A percentile compares a stretch with the other conserved stretches of the same genome.
These are phyloP conservation scores for Diaporthe australafricana DNA, from an alignment of 2,329 filamentous ascomycete genomes.

Conservation along the genomic window DNA sequence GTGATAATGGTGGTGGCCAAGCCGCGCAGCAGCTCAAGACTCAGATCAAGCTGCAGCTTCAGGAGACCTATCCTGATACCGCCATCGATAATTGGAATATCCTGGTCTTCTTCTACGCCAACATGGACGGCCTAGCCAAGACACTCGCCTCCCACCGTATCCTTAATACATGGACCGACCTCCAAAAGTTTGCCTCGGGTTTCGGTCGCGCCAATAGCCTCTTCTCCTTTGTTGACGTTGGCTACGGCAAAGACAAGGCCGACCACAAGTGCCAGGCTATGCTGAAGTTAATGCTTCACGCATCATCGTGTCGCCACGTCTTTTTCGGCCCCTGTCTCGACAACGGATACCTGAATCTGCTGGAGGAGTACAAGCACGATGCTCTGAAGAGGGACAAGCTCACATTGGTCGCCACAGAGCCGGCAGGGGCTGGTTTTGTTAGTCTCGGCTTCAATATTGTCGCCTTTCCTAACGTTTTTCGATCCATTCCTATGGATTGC, in stretches of 20 bases:
- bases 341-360: conserved; percentile 49
- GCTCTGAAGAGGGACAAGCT: conserved; percentile 43
- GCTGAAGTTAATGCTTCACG: conserved; percentile 48
- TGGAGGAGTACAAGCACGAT: conserved; percentile 47
- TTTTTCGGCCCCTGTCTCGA: conserved; percentile 50
- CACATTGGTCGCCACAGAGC: conserved; percentile 47
- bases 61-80: conserved; percentile 41
- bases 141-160: conserved; percentile 44
- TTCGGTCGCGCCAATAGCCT: conserved; percentile 48
- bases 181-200: conserved; percentile 48
- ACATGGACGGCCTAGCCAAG: conserved; percentile 47
- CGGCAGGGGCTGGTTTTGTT: conserved; percentile 46
- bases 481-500: conserved; percentile 43
- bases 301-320: conserved; percentile 47
- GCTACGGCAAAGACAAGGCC: conserved; percentile 49
- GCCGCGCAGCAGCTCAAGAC: conserved; percentile 46
- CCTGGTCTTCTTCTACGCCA: conserved; percentile 49
- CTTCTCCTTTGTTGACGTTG: conserved; percentile 51
- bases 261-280: conserved; percentile 50
- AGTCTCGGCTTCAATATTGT: conserved; percentile 45
- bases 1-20: conserved; percentile 47
- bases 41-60: conserved; percentile 42
- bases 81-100: conserved; percentile 48
- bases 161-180: conserved; percentile 40
- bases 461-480: conserved; percentile 46